Evolutionary conservation across 129 eudicot species (phyloP).

Genomic region (sunflower (Helianthus annuus)): DNA sequence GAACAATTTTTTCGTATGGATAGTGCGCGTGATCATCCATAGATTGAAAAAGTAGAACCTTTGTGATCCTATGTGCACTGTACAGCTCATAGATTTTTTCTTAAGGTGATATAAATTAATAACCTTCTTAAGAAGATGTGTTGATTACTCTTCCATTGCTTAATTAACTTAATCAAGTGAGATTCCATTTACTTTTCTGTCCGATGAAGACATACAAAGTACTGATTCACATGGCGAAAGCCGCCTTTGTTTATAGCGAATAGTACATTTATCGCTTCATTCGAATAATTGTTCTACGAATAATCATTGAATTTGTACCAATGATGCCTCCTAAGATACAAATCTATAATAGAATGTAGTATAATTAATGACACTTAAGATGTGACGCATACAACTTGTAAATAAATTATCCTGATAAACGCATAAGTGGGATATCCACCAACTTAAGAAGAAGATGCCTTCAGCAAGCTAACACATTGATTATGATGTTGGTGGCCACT

Average conservation of each 20-base stretch:
- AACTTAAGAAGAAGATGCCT: constrained; percentile 28
- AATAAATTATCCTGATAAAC: constrained; percentile 8
- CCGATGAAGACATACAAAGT: constrained; percentile 23
- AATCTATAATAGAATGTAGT: constrained; percentile 11
- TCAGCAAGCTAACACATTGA: constrained; percentile 28
- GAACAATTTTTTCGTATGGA: too few species aligned
- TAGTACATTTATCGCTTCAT: background rate
- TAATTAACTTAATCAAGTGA: background rate
- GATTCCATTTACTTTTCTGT: background rate
- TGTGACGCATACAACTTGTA: constrained; percentile 26
- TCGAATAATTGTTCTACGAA: constrained; percentile 12
- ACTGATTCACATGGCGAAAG: constrained; percentile 5
- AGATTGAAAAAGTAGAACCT: constrained; percentile 1
- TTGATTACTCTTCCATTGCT: background rate
- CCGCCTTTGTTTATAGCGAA: constrained; percentile 8
- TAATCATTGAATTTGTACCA: constrained; percentile 15
- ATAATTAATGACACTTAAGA: constrained; percentile 13
- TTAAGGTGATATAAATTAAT: background rate
- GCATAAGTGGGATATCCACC: constrained; percentile 40
- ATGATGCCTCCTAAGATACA: constrained; percentile 19
- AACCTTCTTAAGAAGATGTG: background rate
- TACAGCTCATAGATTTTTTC: background rate
- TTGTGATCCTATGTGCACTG: background rate
- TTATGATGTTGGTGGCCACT: constrained; percentile 36
- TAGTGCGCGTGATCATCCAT: background rate